Conservation (phyloP, 2,329 filamentous ascomycete genomes). For the Dactylonectria estremocensis region DNA sequence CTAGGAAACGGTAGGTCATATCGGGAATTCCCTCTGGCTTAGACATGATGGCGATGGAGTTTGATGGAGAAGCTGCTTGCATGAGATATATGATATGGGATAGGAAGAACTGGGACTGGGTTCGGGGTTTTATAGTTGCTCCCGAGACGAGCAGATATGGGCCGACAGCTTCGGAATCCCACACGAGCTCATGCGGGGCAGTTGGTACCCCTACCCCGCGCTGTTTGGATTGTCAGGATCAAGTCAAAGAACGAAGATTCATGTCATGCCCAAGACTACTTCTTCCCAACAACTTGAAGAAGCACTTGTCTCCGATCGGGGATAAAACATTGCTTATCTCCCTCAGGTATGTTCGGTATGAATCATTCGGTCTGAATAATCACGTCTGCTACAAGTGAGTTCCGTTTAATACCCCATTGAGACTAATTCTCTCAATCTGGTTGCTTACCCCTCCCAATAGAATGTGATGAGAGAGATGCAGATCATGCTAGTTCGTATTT, state of each 20-base stretch:
- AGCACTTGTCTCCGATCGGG: too few relatives aligned
- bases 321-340: too few relatives aligned
- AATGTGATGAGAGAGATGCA: constrained; percentile 11
- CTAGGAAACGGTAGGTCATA: constrained; percentile 82
- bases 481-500: constrained; percentile 12
- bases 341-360: too few relatives aligned
- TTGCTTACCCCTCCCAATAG: constrained; percentile 1
- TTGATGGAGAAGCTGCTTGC: constrained; percentile 7
- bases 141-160: background rate
- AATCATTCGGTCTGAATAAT: too few relatives aligned
- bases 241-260: background rate
- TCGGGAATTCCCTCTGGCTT: constrained; percentile 61
- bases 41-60: constrained; percentile 49
- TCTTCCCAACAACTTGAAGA: too few relatives aligned
- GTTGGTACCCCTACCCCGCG: constrained; percentile 24
- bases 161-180: constrained; percentile 9
- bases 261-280: too few relatives aligned
- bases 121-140: constrained; percentile 26
- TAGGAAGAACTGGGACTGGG: background rate
- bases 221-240: background rate
- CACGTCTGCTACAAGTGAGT: background rate
- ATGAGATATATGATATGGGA: background rate
- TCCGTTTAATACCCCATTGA: background rate
- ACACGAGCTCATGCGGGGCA: constrained; percentile 35
- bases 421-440: background rate